Conservation (phyloP, 1,284 basidiomycete species). For the Serendipita sp. region DNA sequence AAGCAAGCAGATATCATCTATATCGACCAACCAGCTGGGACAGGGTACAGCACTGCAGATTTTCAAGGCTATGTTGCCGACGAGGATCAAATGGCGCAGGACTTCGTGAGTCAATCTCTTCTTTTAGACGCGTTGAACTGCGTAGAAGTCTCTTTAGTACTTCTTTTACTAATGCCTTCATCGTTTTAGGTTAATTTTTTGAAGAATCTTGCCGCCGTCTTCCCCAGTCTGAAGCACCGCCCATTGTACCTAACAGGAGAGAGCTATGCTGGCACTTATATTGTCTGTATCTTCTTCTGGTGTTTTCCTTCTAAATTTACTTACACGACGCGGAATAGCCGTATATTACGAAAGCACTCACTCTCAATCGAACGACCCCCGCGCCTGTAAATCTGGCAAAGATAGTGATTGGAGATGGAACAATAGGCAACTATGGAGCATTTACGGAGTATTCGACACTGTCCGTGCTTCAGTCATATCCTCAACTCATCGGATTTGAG, state of each 20-base stretch:
- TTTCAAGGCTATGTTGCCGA: constrained; percentile 42
- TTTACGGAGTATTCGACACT: constrained; percentile 20
- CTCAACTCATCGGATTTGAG: constrained; percentile 59
- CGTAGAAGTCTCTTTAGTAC: background rate
- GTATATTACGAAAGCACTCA: constrained; percentile 55
- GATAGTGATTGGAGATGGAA: constrained; percentile 56
- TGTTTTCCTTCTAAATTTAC: background rate
- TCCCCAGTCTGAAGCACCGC: constrained; percentile 43
- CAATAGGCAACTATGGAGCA: background rate
- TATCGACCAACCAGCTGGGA: constrained; percentile 61
- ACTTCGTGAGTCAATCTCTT: constrained; percentile 38
- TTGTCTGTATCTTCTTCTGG: constrained; percentile 26
- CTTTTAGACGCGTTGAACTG: background rate
- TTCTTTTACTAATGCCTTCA: background rate
- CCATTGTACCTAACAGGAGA: constrained; percentile 51
- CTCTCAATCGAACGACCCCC: constrained; percentile 34
- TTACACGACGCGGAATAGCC: constrained; percentile 28
- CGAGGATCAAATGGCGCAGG: constrained; percentile 51
- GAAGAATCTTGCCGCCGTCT: constrained; percentile 48
- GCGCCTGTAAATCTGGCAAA: constrained; percentile 56
- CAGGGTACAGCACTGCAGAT: constrained; percentile 53
- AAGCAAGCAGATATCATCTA: constrained; percentile 45
- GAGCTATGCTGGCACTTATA: constrained; percentile 53
- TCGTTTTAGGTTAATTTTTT: constrained; percentile 45
- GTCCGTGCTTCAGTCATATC: constrained; percentile 49